Evolutionary conservation across 129 eudicot genomes (phyloP).

Genomic region (Rutidosis leptorrhynchoides): DNA sequence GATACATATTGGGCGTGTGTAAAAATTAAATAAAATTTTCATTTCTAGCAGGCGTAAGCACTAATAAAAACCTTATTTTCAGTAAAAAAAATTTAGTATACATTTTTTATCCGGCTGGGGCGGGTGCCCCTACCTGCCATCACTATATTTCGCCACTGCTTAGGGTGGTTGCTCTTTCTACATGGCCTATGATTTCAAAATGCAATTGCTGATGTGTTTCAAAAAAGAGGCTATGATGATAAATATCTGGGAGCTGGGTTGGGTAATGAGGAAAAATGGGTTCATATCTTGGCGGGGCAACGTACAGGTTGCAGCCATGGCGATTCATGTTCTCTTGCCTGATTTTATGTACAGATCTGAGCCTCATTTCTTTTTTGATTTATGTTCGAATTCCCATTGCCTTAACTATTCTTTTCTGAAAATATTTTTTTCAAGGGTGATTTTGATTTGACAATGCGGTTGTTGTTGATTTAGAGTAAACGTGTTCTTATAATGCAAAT

Average conservation of each 20-base stretch:
- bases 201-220: neutral
- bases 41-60: no score
- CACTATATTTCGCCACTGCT: no score
- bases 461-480: neutral
- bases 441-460: neutral
- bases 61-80: no score
- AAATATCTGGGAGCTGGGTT: neutral
- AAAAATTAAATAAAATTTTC: no score
- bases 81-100: no score
- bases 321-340: constrained; percentile 5
- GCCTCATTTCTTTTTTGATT: constrained; percentile 7
- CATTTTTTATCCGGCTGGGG: no score
- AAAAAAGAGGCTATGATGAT: neutral
- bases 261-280: neutral
- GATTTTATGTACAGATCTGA: neutral
- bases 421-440: no score
- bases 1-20: no score
- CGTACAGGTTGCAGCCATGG: constrained; percentile 1
- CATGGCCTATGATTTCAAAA: neutral
- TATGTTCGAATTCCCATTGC: neutral
- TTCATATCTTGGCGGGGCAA: neutral
- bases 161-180: constrained; percentile 9
- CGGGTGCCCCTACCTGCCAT: no score
- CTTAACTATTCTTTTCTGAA: neutral
- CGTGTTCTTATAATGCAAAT: neutral